Percentiles rank a stretch among this genome's conserved stretches.
These are phyloP conservation scores for Nannochloropsis salina DNA, from an alignment of 108 stramenopile genomes.

Conservation along the genomic window DNA sequence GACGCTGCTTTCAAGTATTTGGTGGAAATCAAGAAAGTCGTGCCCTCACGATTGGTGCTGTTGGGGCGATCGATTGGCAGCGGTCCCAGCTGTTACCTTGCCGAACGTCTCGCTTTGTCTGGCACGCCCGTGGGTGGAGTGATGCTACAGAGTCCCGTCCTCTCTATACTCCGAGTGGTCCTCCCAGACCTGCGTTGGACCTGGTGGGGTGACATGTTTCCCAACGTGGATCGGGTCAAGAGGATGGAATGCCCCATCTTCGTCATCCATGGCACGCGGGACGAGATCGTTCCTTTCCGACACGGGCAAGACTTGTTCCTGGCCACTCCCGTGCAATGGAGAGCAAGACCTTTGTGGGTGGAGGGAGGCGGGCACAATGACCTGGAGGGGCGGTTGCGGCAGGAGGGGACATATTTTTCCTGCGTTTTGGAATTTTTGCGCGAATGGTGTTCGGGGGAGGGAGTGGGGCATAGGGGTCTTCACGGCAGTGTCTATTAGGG, in stretches of 20 bases:
- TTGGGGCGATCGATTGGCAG: constrained; percentile 87
- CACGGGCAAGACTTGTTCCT: constrained; percentile 70
- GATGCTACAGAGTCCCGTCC: constrained; percentile 77
- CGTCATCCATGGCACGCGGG: constrained; percentile 85
- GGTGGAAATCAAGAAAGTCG: constrained; percentile 61
- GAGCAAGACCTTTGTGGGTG: constrained; percentile 65
- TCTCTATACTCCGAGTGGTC: constrained; percentile 76
- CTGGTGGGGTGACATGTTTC: constrained; percentile 77
- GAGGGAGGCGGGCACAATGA: constrained; percentile 65
- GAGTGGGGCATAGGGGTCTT: not conserved
- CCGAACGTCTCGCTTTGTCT: constrained; percentile 68
- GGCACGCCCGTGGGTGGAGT: constrained; percentile 75
- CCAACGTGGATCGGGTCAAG: constrained; percentile 77
- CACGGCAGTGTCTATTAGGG: not conserved
- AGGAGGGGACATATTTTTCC: constrained; percentile 22
- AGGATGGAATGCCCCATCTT: constrained; percentile 73
- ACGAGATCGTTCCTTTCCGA: constrained; percentile 81
- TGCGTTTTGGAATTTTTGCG: not conserved
- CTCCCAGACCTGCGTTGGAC: constrained; percentile 80
- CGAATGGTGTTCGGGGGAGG: not conserved
- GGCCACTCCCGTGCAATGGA: constrained; percentile 69
- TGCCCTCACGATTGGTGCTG: constrained; percentile 78
- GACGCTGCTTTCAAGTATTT: constrained; percentile 86
- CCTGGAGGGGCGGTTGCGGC: constrained; percentile 56
- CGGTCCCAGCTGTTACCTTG: constrained; percentile 89